These are phyloP conservation scores for Penicillium pancosmium DNA, from an alignment of 495 filamentous ascomycete genomes.

Conservation along the genomic window DNA sequence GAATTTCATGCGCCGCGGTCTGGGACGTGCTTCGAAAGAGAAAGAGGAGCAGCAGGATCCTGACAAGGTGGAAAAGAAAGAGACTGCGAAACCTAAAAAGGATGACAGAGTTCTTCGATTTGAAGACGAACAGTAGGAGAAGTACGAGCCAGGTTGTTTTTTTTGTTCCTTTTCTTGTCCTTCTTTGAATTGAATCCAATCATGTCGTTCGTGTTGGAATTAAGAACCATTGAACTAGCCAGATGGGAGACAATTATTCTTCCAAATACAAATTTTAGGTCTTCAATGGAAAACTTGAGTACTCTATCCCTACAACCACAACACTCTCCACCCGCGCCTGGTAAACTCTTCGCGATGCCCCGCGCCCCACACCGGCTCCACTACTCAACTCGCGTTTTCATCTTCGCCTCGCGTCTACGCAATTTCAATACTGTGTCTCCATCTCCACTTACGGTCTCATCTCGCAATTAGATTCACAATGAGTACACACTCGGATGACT, in stretches of 20 bases:
- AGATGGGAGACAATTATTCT: not conserved
- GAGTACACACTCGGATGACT: not conserved
- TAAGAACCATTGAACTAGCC: not conserved
- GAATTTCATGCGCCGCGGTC: not conserved
- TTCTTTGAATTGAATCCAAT: not conserved
- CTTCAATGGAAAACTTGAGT: not conserved
- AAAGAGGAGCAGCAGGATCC: not conserved
- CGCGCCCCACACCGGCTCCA: slow-evolving; percentile 3
- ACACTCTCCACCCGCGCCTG: too few relatives aligned
- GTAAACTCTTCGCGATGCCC: not conserved
- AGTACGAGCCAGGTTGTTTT: not conserved
- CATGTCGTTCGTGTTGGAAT: not conserved
- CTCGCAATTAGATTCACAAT: not conserved
- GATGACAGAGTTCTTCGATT: not conserved
- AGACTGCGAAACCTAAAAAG: not conserved
- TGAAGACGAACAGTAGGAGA: not conserved
- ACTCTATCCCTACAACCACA: too few relatives aligned
- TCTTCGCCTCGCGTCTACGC: not conserved
- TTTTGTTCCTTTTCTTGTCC: too few relatives aligned
- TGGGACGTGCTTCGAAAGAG: not conserved
- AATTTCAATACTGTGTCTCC: not conserved
- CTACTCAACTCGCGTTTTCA: not conserved
- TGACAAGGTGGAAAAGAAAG: not conserved
- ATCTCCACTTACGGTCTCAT: not conserved
- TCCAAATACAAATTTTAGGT: not conserved